Percentiles rank a stretch among this genome's conserved stretches.
Conservation (phyloP, 768 basidiomycete genomes). For the Boletus rubescentipes region DNA sequence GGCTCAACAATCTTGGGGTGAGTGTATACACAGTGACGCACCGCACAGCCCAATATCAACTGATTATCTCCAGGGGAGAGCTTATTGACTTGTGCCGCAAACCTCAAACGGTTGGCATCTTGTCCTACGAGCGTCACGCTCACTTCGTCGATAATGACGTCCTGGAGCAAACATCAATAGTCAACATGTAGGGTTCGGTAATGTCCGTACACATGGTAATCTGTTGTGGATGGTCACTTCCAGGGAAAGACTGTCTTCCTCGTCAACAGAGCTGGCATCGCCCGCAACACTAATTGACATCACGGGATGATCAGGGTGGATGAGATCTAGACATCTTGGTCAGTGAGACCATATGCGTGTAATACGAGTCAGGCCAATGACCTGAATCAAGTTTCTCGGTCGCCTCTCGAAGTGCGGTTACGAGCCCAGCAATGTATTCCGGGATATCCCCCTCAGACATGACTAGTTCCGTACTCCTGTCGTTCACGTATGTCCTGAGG, state of each 20-base stretch:
- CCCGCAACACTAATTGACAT: conserved; percentile 51
- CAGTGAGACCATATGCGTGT: conserved; percentile 4
- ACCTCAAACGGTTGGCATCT: conserved; percentile 62
- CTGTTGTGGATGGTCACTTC: conserved; percentile 60
- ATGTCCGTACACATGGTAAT: conserved; percentile 68
- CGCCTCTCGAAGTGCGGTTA: conserved; percentile 47
- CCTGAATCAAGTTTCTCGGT: conserved; percentile 56
- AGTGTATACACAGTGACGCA: conserved; percentile 37
- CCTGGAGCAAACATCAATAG: conserved; percentile 38
- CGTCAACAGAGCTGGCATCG: conserved; percentile 51
- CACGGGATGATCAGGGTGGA: conserved; percentile 67
- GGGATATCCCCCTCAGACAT: conserved; percentile 50
- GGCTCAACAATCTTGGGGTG: not conserved
- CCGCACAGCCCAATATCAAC: conserved; percentile 68
- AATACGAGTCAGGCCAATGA: conserved; percentile 27
- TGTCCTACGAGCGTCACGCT: conserved; percentile 58
- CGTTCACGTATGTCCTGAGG: conserved; percentile 65
- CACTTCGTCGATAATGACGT: conserved; percentile 60
- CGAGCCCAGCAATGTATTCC: conserved; percentile 51
- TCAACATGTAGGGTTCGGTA: not conserved
- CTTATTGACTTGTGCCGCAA: conserved; percentile 39
- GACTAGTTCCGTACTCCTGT: conserved; percentile 51
- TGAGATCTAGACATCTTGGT: conserved; percentile 50
- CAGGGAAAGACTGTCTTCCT: conserved; percentile 65
- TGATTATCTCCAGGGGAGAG: conserved; percentile 60